Evolutionary conservation across 805 yeast species (phyloP), one percentile per base, ranked within the genome.

Genomic region (Debaryomyces prosopidis): DNA sequence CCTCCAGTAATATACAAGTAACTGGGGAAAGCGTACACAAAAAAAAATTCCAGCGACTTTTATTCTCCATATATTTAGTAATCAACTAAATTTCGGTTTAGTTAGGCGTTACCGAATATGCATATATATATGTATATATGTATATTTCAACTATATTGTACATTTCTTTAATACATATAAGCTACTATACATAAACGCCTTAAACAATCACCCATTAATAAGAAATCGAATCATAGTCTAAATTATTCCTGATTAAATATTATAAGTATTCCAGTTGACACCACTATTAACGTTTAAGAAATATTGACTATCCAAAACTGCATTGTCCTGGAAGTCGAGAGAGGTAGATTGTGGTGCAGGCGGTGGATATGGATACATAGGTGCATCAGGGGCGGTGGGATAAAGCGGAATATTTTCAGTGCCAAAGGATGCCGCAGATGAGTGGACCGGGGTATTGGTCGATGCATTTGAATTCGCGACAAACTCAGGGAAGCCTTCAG

Each of bases 231-330:
- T n/a, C n/a, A n/a, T n/a, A n/a, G n/a, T n/a, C n/a, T n/a, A n/a
- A n/a, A n/a, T 30, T 18, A n/a, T 14, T 12, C 30, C 26, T 14
- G 27, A n/a, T 16, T 14, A 43, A 27, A 44, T 23, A 19, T 33
- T 19, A 32, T 31, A 18, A 14, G 16, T 12, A 19, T 23, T 35
- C 54, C 52, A 48, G 12, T 38, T 41, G 10, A 48, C 33, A 7
- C 49, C 54, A 9, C 50, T 43, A 11, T 18, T 17, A 9, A 46
- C 44, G 30, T 39, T 43, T 12, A 48, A 26, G 31, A 50, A 48
- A 37, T 40, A 48, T 37, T 46, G 50, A 20, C 33, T 42, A 37
- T 44, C 43, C 18, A 41, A 14, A 14, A 30, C 16, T 9, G 16
- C 33, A 14, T 14, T 30, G 11, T 30, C 33, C 33, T 30, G 33